These are phyloP conservation scores for Trichoderma atroviride DNA, from an alignment of 2,329 filamentous ascomycete species.

Conservation along the genomic window DNA sequence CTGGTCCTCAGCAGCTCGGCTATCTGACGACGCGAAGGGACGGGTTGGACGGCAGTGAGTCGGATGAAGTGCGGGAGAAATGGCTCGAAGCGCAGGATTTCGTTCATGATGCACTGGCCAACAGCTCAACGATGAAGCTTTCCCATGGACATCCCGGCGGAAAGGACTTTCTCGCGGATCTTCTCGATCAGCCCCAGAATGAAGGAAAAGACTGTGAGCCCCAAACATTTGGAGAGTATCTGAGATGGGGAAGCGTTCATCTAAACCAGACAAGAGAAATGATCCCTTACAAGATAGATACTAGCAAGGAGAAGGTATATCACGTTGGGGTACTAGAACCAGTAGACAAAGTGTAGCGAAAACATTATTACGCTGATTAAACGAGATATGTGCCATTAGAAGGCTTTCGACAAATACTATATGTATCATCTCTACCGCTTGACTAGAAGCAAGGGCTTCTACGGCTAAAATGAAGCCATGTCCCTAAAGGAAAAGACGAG, in stretches of 20 bases:
- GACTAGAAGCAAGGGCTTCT: no score
- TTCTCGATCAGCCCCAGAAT: conserved; percentile 40
- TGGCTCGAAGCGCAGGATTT: conserved; percentile 33
- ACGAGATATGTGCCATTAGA: not conserved
- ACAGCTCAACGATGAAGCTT: conserved; percentile 41
- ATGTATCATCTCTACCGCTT: no score
- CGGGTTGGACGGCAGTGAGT: not conserved
- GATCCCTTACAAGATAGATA: not conserved
- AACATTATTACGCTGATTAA: not conserved
- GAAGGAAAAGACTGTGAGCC: conserved; percentile 37
- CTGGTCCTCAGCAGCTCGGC: conserved; percentile 31
- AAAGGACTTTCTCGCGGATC: conserved; percentile 34
- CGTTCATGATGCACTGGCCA: conserved; percentile 38
- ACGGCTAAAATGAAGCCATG: no score
- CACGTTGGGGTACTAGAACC: not conserved
- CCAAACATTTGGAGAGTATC: conserved; percentile 41
- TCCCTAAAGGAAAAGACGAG: no score
- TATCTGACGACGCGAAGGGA: not conserved
- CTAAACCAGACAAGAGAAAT: conserved; percentile 40
- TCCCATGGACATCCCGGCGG: conserved; percentile 36
- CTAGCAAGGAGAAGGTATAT: not conserved
- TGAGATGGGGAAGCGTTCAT: conserved; percentile 42
- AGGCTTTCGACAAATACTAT: not conserved
- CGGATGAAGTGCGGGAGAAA: conserved; percentile 8
- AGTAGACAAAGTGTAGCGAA: not conserved